A percentile compares a stretch with the other conserved stretches of the same genome.
Conservation (phyloP, 225 moss, liverwort and hornwort genomes). For the Straminergon stramineum region DNA sequence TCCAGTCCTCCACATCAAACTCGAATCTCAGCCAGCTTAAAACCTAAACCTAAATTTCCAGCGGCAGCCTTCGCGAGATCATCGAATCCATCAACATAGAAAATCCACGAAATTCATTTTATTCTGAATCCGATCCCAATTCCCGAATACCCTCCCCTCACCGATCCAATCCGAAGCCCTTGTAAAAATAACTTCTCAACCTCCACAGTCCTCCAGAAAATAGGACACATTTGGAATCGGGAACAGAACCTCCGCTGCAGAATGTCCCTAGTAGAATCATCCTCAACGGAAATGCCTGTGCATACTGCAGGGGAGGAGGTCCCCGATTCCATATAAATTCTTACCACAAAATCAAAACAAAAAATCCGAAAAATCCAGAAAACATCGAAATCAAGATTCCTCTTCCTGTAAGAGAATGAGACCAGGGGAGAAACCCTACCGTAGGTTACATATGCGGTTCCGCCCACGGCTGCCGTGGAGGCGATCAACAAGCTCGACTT, state of each 20-base stretch:
- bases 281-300: not conserved
- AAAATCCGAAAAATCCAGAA: not conserved
- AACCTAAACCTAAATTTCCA: not conserved
- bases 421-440: conserved; percentile 19
- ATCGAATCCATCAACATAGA: not conserved
- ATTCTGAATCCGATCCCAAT: not conserved
- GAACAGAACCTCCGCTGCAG: not conserved
- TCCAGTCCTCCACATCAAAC: not conserved
- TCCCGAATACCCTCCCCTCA: not conserved
- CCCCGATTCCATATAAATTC: not conserved
- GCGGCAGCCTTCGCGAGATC: not conserved
- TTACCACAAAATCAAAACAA: not conserved
- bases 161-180: not conserved
- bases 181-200: not conserved
- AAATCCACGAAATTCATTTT: not conserved
- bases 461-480: conserved; percentile 41
- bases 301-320: not conserved
- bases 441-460: conserved; percentile 63
- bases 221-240: not conserved
- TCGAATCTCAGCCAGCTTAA: not conserved
- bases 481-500: conserved; percentile 49
- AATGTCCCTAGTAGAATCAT: not conserved
- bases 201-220: not conserved
- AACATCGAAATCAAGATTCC: too few species aligned
- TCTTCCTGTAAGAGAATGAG: too few species aligned